phyloP scores from a whole-genome alignment of 1,139 yeast species.

The Yamadazyma triangularis region DNA sequence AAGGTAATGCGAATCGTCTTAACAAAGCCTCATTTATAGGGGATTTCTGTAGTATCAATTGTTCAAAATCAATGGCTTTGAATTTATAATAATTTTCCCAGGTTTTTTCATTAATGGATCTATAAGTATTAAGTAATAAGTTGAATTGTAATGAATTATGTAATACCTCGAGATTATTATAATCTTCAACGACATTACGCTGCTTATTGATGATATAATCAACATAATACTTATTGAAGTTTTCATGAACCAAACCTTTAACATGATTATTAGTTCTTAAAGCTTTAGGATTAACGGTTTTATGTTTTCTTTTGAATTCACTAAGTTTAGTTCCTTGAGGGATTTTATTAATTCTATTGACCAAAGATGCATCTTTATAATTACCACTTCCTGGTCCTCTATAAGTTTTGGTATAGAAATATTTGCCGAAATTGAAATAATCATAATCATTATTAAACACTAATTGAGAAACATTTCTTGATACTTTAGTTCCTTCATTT shows the following conservation, averaged over 20 bases:
- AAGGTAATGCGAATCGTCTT: constrained; percentile 32
- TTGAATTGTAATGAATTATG: constrained; percentile 43
- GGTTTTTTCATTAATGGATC: constrained; percentile 37
- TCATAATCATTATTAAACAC: constrained; percentile 35
- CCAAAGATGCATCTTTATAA: constrained; percentile 42
- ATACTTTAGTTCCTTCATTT: constrained; percentile 17
- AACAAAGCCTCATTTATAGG: constrained; percentile 5
- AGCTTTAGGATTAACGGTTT: constrained; percentile 10
- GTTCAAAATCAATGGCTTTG: constrained; percentile 38
- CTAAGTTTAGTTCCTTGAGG: constrained; percentile 8
- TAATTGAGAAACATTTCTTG: constrained; percentile 35
- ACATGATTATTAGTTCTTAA: constrained; percentile 23
- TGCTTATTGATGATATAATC: constrained; percentile 27
- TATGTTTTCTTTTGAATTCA: constrained; percentile 11
- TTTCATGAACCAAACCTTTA: constrained; percentile 38
- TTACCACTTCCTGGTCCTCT: constrained; percentile 48
- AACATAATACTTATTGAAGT: constrained; percentile 27
- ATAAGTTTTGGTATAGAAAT: constrained; percentile 37
- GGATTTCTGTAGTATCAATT: constrained; percentile 14
- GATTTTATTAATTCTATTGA: constrained; percentile 33
- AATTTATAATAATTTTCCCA: constrained; percentile 39
- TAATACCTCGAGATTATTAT: constrained; percentile 38
- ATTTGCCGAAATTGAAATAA: constrained; percentile 28
- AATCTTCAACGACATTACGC: constrained; percentile 32
- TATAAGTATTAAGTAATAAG: constrained; percentile 35